Base-by-base conservation (phyloP, 768 basidiomycete genomes). In the Omphalotus guepiniiformis region DNA sequence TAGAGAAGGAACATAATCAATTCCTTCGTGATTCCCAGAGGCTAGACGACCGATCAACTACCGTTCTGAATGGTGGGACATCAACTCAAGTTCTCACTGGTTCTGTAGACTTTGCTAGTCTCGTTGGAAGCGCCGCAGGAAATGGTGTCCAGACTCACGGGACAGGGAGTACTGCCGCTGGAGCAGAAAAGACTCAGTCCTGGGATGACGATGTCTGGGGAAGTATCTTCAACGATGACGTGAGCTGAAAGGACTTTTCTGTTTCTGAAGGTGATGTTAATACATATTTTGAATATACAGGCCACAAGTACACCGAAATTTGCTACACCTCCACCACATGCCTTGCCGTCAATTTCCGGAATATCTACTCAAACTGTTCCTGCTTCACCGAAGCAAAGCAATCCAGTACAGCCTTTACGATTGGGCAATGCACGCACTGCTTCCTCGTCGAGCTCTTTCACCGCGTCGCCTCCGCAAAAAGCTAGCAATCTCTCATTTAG, bases 21-120 rank as follows among this genome's bases (percentile, higher is more conserved):
- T 95, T 93, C 63, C 73, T 99, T 7, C 83, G 91, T 30, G 96
- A 98, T 61, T 88, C 93, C 1, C 92, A 93, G 54, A 78, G 94
- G 25, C 72, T 94, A 18, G 93, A 96, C 59, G 89, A 93, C 59
- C 82, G 75, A 22, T 86, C 82, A 34, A 70, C 75, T 2, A 66
- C 74, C 2, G 63, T 75, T 3, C 52, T 62, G 15, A 72, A 76
- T 56, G 78, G 77, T 2, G 61, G 61, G 13, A 56, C 65, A 48
- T 55, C 61, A 19, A 54, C 62, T 19, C 42, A 62, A 53, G 53
- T 60, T 47, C 60, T 73, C 32, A 65, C 69, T n/a, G 74, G 75
- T 0, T 74, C 75, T 16, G 72, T 92, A 15, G 85, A 96, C 59
- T 99, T 99, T 56, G 93, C 87, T 63, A 89, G 81, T 46, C 73